phyloP scores from a whole-genome alignment of 2,329 filamentous ascomycete species.

The Trichoderma guizhouense region DNA sequence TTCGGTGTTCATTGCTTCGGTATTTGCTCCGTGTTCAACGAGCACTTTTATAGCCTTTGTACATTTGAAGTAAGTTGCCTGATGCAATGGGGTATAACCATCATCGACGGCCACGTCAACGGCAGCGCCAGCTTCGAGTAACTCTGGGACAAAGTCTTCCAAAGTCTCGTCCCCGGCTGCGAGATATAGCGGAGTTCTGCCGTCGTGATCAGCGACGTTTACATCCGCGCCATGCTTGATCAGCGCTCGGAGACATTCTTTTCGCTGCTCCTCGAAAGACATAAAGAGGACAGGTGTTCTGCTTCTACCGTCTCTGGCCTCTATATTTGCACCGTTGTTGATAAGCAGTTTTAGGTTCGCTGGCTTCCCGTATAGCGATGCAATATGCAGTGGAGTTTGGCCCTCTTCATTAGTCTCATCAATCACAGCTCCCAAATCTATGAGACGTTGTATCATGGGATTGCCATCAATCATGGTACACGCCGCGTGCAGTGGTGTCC shows the following conservation, averaged over 20 bases:
- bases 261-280: background rate
- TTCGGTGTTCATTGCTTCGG: accelerated
- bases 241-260: background rate
- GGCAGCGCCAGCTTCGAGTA: background rate
- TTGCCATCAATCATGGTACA: background rate
- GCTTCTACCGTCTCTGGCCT: background rate
- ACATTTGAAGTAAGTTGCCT: background rate
- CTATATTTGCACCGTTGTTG: background rate
- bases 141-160: background rate
- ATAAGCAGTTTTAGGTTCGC: background rate
- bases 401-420: background rate
- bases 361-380: background rate
- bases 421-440: background rate
- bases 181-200: background rate
- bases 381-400: background rate
- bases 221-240: background rate
- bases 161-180: background rate
- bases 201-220: background rate
- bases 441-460: background rate
- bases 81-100: background rate
- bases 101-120: background rate
- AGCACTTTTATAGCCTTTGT: background rate
- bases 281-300: background rate
- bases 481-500: background rate
- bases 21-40: background rate